Evolutionary conservation across 768 basidiomycete genomes (phyloP).

Genomic region (Cystobasidium onofrii): DNA sequence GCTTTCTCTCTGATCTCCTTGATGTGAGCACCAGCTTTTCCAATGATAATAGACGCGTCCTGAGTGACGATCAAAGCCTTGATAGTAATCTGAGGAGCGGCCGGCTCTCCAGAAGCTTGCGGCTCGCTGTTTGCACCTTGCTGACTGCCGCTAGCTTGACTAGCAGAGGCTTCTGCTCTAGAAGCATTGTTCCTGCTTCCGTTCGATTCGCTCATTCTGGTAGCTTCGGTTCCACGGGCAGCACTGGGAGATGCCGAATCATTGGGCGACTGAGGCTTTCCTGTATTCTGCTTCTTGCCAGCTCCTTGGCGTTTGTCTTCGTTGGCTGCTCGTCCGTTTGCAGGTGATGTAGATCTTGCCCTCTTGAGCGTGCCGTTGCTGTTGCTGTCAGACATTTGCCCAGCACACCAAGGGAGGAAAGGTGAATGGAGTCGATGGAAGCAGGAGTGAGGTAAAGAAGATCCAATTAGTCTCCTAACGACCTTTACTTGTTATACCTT

Average conservation of each 20-base stretch:
- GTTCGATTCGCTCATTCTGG: neutral
- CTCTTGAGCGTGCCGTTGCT: slow-evolving; percentile 13
- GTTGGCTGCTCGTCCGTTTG: neutral
- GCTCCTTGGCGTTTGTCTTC: neutral
- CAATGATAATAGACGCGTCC: slow-evolving; percentile 98
- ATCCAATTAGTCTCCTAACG: neutral
- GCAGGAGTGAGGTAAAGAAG: neutral
- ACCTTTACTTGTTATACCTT: neutral
- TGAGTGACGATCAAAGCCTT: slow-evolving; percentile 97
- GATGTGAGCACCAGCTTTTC: slow-evolving; percentile 70
- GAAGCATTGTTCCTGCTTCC: neutral
- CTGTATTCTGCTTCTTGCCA: slow-evolving; percentile 6
- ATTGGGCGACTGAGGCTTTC: neutral
- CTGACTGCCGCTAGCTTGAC: neutral
- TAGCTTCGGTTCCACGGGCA: neutral
- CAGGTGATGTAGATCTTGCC: slow-evolving; percentile 5
- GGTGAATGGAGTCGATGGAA: neutral
- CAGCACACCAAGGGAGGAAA: neutral
- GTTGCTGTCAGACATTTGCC: slow-evolving; percentile 9
- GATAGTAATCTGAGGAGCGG: slow-evolving; percentile 66
- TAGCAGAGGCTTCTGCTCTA: neutral
- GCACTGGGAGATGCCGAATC: neutral
- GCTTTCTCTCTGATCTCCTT: slow-evolving; percentile 98
- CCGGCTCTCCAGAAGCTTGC: neutral
- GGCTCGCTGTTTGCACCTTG: neutral